Evolutionary conservation across 352 stramenopile species (phyloP).

Genomic region (Phytopythium boreale): DNA sequence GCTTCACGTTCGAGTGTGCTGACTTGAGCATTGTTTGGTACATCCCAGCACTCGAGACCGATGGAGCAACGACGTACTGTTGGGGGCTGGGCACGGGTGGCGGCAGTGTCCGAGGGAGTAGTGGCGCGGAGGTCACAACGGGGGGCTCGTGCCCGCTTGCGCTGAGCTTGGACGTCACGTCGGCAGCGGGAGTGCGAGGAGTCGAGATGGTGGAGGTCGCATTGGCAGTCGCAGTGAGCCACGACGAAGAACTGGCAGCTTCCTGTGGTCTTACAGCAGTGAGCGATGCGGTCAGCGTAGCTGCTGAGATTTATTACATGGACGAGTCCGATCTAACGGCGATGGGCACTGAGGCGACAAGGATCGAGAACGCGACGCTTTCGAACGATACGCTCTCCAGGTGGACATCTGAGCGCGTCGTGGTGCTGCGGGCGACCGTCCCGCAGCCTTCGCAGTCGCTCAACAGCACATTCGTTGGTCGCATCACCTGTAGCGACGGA

Average conservation of each 20-base stretch:
- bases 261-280: neutral
- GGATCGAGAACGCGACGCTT: neutral
- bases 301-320: neutral
- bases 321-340: neutral
- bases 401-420: neutral
- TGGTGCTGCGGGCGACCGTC: neutral
- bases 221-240: neutral
- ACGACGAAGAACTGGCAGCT: neutral
- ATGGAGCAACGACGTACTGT: slow-evolving; percentile 2
- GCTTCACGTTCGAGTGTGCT: neutral
- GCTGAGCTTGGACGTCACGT: neutral
- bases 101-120: neutral
- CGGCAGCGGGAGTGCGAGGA: neutral
- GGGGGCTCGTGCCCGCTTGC: neutral
- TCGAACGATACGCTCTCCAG: neutral
- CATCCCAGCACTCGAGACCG: neutral
- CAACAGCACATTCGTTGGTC: neutral
- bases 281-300: neutral
- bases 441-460: neutral
- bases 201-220: neutral
- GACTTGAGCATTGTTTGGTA: neutral
- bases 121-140: neutral
- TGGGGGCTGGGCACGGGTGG: neutral
- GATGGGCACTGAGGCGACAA: neutral
- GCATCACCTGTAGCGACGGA: neutral